Conservation (phyloP, 441 rosid species). For the Geranium incanum region DNA sequence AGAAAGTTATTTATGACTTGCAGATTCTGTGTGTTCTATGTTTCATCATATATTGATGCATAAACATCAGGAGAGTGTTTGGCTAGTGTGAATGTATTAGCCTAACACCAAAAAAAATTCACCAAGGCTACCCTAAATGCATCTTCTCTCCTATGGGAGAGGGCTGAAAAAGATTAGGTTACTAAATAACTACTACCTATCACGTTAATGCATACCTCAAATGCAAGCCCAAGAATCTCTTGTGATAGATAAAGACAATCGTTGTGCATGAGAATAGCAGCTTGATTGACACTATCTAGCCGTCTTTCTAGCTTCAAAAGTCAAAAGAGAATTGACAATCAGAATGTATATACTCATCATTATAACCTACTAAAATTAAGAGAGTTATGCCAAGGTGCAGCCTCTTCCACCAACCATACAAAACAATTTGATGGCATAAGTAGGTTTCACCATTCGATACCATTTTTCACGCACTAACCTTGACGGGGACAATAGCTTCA, state of each 20-base stretch:
- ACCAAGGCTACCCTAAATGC: neutral
- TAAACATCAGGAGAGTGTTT: neutral
- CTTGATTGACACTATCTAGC: slow-evolving; percentile 85
- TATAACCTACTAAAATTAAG: slow-evolving; percentile 13
- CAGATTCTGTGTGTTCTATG: slow-evolving; percentile 4
- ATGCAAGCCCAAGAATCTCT: slow-evolving; percentile 83
- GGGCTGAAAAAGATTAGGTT: neutral
- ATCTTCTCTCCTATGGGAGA: slow-evolving; percentile 2
- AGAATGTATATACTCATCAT: slow-evolving; percentile 8
- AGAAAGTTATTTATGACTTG: neutral
- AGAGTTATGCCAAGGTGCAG: neutral
- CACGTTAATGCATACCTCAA: slow-evolving; percentile 52
- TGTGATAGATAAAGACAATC: slow-evolving; percentile 79
- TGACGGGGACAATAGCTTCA: slow-evolving; percentile 84
- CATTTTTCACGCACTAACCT: slow-evolving; percentile 51
- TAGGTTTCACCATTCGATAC: slow-evolving; percentile 4
- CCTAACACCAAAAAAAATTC: neutral
- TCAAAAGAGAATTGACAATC: slow-evolving; percentile 23
- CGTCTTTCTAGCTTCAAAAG: slow-evolving; percentile 85
- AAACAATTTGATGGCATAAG: neutral
- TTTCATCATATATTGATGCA: neutral
- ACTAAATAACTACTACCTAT: neutral
- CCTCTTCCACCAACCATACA: neutral
- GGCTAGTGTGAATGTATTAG: neutral
- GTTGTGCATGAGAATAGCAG: slow-evolving; percentile 84